A percentile compares a stretch with the other conserved stretches of the same genome.
Conservation (phyloP, 192 early-diverging fungal species). For the Umbelopsis vinacea region DNA sequence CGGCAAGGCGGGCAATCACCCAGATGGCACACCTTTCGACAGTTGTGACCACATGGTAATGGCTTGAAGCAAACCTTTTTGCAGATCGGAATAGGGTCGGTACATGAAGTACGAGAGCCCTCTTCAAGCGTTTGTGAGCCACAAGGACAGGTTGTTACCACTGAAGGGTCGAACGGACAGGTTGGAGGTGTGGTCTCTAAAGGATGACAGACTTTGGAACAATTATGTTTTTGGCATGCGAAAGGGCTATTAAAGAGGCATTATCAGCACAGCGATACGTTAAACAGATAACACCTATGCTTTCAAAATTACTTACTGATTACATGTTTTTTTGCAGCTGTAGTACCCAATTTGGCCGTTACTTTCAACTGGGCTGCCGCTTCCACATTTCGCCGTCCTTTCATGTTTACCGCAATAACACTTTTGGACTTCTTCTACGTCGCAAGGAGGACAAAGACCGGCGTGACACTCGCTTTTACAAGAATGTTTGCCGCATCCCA, state of each 20-base stretch:
- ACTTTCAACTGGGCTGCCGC: slow-evolving; percentile 48
- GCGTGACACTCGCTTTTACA: slow-evolving; percentile 72
- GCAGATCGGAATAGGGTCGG: slow-evolving; percentile 65
- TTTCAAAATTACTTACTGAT: slow-evolving; percentile 38
- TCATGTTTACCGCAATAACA: slow-evolving; percentile 75
- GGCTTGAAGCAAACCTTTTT: slow-evolving; percentile 59
- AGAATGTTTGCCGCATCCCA: slow-evolving; percentile 73
- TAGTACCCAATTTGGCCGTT: slow-evolving; percentile 54
- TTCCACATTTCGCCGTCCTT: slow-evolving; percentile 62
- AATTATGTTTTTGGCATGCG: slow-evolving; percentile 57
- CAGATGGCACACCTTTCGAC: slow-evolving; percentile 61
- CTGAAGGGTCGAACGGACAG: slow-evolving; percentile 59
- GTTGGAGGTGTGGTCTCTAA: slow-evolving; percentile 35
- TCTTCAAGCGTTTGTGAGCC: slow-evolving; percentile 44
- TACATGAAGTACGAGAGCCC: slow-evolving; percentile 44
- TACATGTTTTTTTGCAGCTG: slow-evolving; percentile 53
- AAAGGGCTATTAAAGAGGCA: slow-evolving; percentile 39
- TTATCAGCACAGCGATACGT: neutral
- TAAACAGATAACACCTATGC: neutral
- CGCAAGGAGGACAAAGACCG: slow-evolving; percentile 70
- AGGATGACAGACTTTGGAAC: slow-evolving; percentile 59
- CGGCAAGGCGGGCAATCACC: slow-evolving; percentile 70
- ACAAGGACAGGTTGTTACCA: slow-evolving; percentile 57
- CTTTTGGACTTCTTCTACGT: slow-evolving; percentile 51
- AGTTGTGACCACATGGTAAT: slow-evolving; percentile 66